Base-by-base conservation (phyloP, 2,329 filamentous ascomycete species). In the Colletotrichum camelliae region DNA sequence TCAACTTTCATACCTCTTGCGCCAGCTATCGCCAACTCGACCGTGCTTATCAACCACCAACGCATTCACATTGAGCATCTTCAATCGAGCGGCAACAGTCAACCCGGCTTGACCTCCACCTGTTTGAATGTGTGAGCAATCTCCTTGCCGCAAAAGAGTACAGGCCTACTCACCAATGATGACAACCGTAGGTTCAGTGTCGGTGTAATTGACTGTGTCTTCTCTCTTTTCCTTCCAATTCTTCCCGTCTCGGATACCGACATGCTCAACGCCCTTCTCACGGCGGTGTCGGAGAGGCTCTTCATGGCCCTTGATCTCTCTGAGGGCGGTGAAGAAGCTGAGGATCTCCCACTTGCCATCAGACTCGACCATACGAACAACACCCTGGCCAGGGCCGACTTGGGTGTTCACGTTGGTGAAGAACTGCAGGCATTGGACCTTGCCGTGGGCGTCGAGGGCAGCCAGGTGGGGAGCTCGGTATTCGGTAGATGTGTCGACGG, bases 1-100 rank as follows among this genome's bases (percentile, higher is more conserved):
- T 12, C 2, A 24, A 16, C 1, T 16, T 1, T 1, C 31, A 35
- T 62, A 62, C 58, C 58, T 84, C 24, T 86, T 87, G 43, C 90
- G 86, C 91, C 91, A 93, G 79, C 89, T 91, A 81, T 93, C 91
- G 8, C 91, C 91, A 7, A 92, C 83, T 2, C 84, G 81, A 2
- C 86, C 84, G 77, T 89, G 88, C 18, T 83, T 81, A 77, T 92
- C 91, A 64, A 92, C 85, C 8, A 90, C 79, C 27, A 92, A 83
- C 0, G 88, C 83, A n/a, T 87, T 82, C 2, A 92, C 84, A 9
- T 86, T 83, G 15, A 92, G 84, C 86, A 90, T 89, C 79, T 91
- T 91, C 35, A 92, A 82, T 7, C 90, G 87, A 5, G 90, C 90
- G 9, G 87, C 86, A 3, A 85, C 85, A 0, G 87, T 87, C 7